phyloP scores from a whole-genome alignment of 179 eudicot species.

The Vitellaria paradoxa region DNA sequence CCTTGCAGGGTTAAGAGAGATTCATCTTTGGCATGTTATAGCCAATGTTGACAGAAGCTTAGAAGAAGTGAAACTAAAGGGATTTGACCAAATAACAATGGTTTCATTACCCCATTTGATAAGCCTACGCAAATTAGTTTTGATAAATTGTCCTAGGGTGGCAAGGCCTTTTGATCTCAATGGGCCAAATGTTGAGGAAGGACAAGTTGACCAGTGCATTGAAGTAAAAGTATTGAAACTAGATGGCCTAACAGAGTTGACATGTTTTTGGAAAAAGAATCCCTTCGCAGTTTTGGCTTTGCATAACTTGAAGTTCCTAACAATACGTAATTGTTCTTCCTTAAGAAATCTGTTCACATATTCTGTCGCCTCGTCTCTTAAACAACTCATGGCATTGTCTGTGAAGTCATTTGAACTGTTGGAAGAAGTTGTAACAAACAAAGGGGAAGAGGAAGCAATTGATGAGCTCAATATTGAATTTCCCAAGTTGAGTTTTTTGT shows the following conservation, averaged over 20 bases:
- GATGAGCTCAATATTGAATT: background rate
- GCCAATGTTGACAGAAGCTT: too few species aligned
- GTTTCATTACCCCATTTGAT: too few species aligned
- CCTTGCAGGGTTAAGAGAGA: too few species aligned
- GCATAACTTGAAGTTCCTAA: background rate
- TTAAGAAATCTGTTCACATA: background rate
- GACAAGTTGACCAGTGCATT: background rate
- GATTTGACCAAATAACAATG: too few species aligned
- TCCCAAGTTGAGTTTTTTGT: background rate
- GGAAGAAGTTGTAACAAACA: conserved; percentile 1
- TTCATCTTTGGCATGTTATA: too few species aligned
- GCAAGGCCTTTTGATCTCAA: too few species aligned
- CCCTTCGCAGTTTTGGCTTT: background rate
- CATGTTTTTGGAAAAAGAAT: background rate
- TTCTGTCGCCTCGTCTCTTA: background rate
- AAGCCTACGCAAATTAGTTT: too few species aligned
- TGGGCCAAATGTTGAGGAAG: background rate
- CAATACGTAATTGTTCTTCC: background rate
- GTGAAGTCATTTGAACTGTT: background rate
- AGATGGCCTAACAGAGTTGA: background rate
- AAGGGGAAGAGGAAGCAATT: background rate
- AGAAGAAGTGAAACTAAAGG: too few species aligned
- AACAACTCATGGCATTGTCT: background rate
- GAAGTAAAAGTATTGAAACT: background rate
- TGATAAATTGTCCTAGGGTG: too few species aligned